Conservation (phyloP, 345 rosid species). For the Arabis hirsuta region DNA sequence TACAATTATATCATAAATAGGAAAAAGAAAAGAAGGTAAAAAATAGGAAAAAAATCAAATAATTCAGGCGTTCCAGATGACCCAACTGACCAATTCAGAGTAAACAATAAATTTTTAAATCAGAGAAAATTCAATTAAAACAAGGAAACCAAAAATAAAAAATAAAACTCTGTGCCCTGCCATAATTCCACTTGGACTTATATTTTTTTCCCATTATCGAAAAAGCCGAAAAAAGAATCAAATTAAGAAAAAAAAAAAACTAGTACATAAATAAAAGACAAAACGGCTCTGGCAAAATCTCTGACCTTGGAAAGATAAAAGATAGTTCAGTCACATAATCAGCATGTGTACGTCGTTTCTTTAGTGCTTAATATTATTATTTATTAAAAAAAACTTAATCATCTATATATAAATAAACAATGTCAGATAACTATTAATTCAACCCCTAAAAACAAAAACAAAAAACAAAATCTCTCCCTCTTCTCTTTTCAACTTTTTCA, state of each 20-base stretch:
- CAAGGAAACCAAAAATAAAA: neutral
- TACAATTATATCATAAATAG: constrained; percentile 31
- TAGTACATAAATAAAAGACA: constrained; percentile 44
- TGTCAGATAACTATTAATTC: constrained; percentile 38
- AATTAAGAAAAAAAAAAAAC: constrained; percentile 18
- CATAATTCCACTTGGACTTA: constrained; percentile 49
- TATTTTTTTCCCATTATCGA: constrained; percentile 38
- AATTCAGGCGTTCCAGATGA: constrained; percentile 70
- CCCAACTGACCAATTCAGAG: constrained; percentile 65
- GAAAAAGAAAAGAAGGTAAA: constrained; percentile 17
- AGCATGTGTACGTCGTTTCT: constrained; percentile 85
- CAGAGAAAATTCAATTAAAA: constrained; percentile 12
- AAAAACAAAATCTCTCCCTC: constrained; percentile 19
- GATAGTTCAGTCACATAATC: constrained; percentile 83
- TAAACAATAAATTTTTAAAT: constrained; percentile 29
- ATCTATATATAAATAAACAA: constrained; percentile 18
- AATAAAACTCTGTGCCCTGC: constrained; percentile 24
- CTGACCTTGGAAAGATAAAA: constrained; percentile 67
- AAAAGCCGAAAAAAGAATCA: constrained; percentile 28
- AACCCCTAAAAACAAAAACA: neutral
- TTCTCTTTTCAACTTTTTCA: constrained; percentile 42
- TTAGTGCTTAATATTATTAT: constrained; percentile 17
- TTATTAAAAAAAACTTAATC: constrained; percentile 3
- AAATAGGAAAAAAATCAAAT: constrained; percentile 43
- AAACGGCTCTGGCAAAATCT: constrained; percentile 61